These are phyloP conservation scores for Arabidopsis lyrata DNA, from an alignment of 441 rosid genomes.

Conservation along the genomic window DNA sequence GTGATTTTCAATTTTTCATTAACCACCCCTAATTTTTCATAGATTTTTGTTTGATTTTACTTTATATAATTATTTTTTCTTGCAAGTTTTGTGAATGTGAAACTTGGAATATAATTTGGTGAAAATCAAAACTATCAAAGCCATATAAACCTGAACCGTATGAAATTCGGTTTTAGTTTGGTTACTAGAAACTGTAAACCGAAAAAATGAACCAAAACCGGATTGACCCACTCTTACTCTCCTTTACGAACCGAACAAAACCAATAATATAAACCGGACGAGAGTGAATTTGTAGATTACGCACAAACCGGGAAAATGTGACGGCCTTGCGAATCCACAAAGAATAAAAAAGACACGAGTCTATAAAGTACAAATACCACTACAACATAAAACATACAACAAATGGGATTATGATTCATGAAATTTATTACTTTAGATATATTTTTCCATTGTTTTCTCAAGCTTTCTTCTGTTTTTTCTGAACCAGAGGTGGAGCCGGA, in stretches of 20 bases:
- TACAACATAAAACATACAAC: not conserved
- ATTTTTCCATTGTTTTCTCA: constrained; percentile 38
- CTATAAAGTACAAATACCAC: not conserved
- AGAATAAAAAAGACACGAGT: not conserved
- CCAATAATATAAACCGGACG: constrained; percentile 3
- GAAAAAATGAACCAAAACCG: not conserved
- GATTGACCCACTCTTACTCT: not conserved
- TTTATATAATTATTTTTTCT: not conserved
- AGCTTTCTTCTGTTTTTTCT: constrained; percentile 74
- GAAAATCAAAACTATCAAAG: too few species aligned
- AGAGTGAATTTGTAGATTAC: not conserved
- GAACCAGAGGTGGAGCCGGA: constrained; percentile 56
- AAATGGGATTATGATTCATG: not conserved
- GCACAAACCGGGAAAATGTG: not conserved
- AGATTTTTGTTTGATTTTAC: not conserved
- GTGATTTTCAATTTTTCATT: not conserved
- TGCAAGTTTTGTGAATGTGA: too few species aligned
- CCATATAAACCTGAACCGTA: not conserved
- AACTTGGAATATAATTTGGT: too few species aligned
- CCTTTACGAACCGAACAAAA: not conserved
- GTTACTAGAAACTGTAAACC: not conserved
- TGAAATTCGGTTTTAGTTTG: too few species aligned
- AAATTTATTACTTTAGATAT: not conserved
- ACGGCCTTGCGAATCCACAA: not conserved
- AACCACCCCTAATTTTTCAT: not conserved